Percentiles rank a stretch among this genome's conserved stretches.
phyloP scores from a whole-genome alignment of 805 yeast genomes.

The Yarrowia sp. region DNA sequence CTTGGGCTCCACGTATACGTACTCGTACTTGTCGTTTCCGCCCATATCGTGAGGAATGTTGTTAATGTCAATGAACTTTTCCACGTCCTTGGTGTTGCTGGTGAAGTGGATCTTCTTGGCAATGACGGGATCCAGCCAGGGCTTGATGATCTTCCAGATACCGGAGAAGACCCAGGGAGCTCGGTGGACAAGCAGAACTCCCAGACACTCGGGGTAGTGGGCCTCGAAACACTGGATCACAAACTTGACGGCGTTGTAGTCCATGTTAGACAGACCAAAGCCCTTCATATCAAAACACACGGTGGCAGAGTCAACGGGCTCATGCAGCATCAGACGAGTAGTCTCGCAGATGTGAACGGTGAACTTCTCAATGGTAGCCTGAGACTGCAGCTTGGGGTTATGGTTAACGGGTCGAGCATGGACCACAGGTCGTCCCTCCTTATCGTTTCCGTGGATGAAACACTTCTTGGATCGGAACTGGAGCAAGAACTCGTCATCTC shows the following conservation, averaged over 20 bases:
- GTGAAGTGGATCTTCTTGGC: constrained; percentile 82
- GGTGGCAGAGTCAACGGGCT: constrained; percentile 80
- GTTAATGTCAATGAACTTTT: constrained; percentile 58
- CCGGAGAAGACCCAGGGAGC: constrained; percentile 90
- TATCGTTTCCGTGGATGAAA: constrained; percentile 77
- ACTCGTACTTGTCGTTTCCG: constrained; percentile 62
- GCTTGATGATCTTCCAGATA: constrained; percentile 82
- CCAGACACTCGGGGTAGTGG: constrained; percentile 83
- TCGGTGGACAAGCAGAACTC: constrained; percentile 72
- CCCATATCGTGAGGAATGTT: constrained; percentile 68
- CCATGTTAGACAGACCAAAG: constrained; percentile 91
- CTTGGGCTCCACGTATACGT: constrained; percentile 61
- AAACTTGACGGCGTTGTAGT: constrained; percentile 92
- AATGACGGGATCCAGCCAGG: constrained; percentile 86
- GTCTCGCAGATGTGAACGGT: constrained; percentile 81
- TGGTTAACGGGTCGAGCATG: constrained; percentile 81
- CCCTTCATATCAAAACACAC: constrained; percentile 88
- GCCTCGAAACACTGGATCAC: constrained; percentile 81
- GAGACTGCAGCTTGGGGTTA: constrained; percentile 68
- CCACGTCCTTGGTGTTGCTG: constrained; percentile 64
- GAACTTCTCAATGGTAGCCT: constrained; percentile 74
- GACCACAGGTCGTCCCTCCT: constrained; percentile 76
- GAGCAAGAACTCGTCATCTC: constrained; percentile 55
- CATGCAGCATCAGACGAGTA: constrained; percentile 74
- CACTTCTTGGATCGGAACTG: constrained; percentile 77